A percentile compares a stretch with the other conserved stretches of the same genome.
Evolutionary conservation across 345 rosid species (phyloP).

Genomic region (Sisymbrium altissimum): DNA sequence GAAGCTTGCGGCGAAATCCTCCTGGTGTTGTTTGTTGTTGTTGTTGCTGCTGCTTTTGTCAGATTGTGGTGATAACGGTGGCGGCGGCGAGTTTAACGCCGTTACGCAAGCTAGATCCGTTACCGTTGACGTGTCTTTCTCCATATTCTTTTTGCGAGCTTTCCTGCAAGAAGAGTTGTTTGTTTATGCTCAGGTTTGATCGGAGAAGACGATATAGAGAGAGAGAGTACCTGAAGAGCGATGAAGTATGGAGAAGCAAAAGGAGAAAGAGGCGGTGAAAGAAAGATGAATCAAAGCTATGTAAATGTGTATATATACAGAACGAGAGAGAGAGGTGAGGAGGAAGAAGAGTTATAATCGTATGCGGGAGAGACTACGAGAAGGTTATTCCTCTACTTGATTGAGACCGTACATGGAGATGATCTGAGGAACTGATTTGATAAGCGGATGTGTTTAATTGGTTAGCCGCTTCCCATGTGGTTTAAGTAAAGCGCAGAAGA

Average conservation of each 20-base stretch:
- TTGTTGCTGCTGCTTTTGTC: conserved; percentile 9
- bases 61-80: conserved; percentile 31
- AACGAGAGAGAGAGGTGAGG: neutral
- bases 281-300: conserved; percentile 16
- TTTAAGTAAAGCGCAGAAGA: conserved; percentile 21
- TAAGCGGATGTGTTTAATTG: conserved; percentile 11
- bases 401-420: neutral
- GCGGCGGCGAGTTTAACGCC: conserved; percentile 28
- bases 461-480: neutral
- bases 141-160: conserved; percentile 34
- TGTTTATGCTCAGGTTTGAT: too few relatives aligned
- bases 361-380: conserved; percentile 3
- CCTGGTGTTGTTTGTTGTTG: conserved; percentile 21
- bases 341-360: conserved; percentile 10
- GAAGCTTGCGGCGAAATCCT: conserved; percentile 51
- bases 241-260: neutral
- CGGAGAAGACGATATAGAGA: conserved; percentile 1
- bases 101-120: conserved; percentile 34
- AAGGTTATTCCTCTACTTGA: neutral
- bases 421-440: neutral
- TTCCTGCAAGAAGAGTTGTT: too few relatives aligned
- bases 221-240: conserved; percentile 18
- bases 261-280: conserved; percentile 30
- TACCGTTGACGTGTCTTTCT: conserved; percentile 34
- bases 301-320: neutral